Base-by-base conservation (phyloP, 78 protist species). In the Dictyostelium capitatum region DNA sequence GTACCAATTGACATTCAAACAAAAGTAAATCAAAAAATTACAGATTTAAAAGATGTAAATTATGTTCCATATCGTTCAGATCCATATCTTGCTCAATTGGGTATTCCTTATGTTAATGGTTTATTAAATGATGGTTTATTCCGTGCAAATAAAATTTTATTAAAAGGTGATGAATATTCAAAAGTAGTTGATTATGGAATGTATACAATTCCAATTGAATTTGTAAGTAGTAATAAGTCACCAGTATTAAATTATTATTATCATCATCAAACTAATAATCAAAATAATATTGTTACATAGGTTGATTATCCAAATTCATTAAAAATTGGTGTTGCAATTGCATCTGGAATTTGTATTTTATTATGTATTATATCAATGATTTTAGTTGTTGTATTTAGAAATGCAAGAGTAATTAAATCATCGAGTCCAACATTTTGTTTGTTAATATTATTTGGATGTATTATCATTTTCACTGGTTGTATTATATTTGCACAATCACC, bases 361-460 rank as follows among this genome's bases (percentile, higher is more conserved):
- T 73, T 37, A 20, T 46, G 59, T 46, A 3, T 73, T 3, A 25
- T 47, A 20, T 20, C 59, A 20, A 73, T 73, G 79, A 20, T 23
- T 20, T 0, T 73, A n/a, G 79, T 73, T 2, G 12, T 70, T 1
- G 5, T 20, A 14, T 82, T 69, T 28, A 65, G 64, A 46, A 11
- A 65, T 28, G 72, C 90, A 3, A 82, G 70, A 74, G 50, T 82
- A 17, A 46, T 82, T 19, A 65, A 37, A 48, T 82, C 90, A 6
- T 75, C 90, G 11, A 82, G 90, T 70, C 90, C 90, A 30, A 30
- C 48, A 3, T 82, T 82, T 23, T 82, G 80, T 51, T 43, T 82
- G 17, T 20, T 23, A 17, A 82, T 82, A 51, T 11, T 82, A 14
- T 46, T 82, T 47, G 90, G 90, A 20, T 73, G 81, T 70, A 7